A percentile compares a stretch with the other conserved stretches of the same genome.
Evolutionary conservation across 192 early-diverging fungal genomes (phyloP).

Genomic region (Coemansia sp.): DNA sequence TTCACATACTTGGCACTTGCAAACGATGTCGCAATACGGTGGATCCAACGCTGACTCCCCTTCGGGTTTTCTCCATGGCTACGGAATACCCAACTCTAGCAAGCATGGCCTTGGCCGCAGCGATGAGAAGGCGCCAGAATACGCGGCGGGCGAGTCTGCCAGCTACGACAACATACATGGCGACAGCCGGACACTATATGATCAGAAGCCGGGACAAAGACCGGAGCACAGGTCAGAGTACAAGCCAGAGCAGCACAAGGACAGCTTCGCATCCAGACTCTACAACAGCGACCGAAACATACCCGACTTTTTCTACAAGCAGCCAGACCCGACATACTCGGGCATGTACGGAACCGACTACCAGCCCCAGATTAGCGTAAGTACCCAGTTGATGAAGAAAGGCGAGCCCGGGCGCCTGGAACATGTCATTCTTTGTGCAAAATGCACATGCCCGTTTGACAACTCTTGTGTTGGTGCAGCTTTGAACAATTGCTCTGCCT

Average conservation of each 20-base stretch:
- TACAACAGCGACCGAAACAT: conserved; percentile 11
- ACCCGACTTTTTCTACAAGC: conserved; percentile 43
- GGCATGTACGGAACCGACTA: conserved; percentile 42
- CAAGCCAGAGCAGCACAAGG: not conserved
- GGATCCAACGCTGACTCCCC: not conserved
- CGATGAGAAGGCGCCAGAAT: conserved; percentile 4
- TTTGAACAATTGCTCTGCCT: not conserved
- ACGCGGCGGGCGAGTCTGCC: conserved; percentile 19
- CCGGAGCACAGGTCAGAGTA: not conserved
- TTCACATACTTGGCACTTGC: not conserved
- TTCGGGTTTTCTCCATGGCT: not conserved
- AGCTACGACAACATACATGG: conserved; percentile 14
- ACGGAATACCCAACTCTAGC: not conserved
- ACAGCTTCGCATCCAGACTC: not conserved
- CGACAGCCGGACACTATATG: conserved; percentile 13
- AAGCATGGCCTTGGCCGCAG: not conserved
- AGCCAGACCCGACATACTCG: conserved; percentile 28
- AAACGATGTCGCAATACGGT: conserved; percentile 7
- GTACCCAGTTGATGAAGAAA: not conserved
- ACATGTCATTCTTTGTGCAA: not conserved
- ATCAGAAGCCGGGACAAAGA: not conserved
- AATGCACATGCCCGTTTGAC: not conserved
- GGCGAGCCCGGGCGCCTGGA: not conserved
- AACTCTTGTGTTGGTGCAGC: not conserved
- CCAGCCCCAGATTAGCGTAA: conserved; percentile 41